Base-by-base conservation (phyloP, 345 rosid genomes). In the Moricandia arvensis region DNA sequence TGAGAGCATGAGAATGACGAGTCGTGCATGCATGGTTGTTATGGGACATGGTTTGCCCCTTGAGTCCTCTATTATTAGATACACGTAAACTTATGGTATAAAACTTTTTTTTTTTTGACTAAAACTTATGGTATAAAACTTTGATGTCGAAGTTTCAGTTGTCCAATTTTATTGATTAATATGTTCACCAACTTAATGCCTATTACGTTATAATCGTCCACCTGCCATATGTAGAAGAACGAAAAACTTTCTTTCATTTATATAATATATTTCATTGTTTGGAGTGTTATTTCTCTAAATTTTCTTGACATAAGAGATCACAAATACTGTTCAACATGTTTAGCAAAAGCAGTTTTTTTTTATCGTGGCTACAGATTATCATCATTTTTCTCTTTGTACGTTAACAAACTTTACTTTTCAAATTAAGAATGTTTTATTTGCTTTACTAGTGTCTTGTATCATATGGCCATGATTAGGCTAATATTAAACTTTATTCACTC, bases 21-120 rank as follows among this genome's bases (percentile, higher is more conserved):
- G 17, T 77, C 80, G 18, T 66, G 60, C 74, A 53, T 71, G 80
- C 66, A 76, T 70, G 55, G 80, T 55, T 69, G 64, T 70, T 68
- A 69, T 62, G 80, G 64, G 63, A 33, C 76, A 64, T 58, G 18
- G 24, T 71, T 55, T 71, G 67, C 21, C 30, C 66, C 65, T 60
- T 11, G 24, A 24, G 27, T 37, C 38, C 30, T 60, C 37, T 68
- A 49, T 68, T 59, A 75, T 68, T 34, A 15, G 15, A 24, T 41
- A 70, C 26, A 70, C 66, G 63, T 41, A 69, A 60, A 18, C 34
- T 17, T 62, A 29, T 76, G n/a, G 21, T 27, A 27, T 27, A 27
- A 27, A 1, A 27, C 3, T 27, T 1, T 27, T 27, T 27, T 27
- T 27, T 27, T 27, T 3, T 27, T n/a, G n/a, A n/a, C n/a, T n/a